Percentiles rank a stretch among this genome's conserved stretches.
Conservation (phyloP, 495 filamentous ascomycete genomes). For the Daldinia caldariorum region DNA sequence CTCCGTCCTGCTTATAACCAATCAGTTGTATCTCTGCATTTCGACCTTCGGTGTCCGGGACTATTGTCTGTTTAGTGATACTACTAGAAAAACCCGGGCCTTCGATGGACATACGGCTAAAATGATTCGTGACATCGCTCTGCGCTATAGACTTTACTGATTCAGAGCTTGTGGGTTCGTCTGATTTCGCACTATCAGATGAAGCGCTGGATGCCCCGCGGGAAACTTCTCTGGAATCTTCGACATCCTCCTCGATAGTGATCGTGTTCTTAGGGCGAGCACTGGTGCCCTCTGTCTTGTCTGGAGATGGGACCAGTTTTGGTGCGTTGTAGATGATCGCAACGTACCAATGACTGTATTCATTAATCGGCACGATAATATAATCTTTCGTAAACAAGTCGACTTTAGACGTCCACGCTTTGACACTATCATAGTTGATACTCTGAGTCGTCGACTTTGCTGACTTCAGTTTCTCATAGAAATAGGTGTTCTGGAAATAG, state of each 20-base stretch:
- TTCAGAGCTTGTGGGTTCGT: conserved; percentile 2
- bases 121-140: conserved; percentile 28
- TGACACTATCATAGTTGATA: conserved; percentile 83
- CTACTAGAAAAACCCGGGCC: conserved; percentile 18
- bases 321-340: conserved; percentile 94
- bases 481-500: conserved; percentile 93
- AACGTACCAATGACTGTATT: conserved; percentile 89
- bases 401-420: conserved; percentile 87
- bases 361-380: conserved; percentile 91
- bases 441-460: conserved; percentile 59
- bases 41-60: conserved; percentile 10
- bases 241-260: conserved; percentile 28
- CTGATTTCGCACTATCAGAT: conserved; percentile 5
- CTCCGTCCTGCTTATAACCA: conserved; percentile 10
- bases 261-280: conserved; percentile 27
- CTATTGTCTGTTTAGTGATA: conserved; percentile 34
- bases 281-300: conserved; percentile 41
- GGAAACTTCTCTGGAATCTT: conserved; percentile 13
- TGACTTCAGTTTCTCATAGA: conserved; percentile 76
- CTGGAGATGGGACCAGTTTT: conserved; percentile 54
- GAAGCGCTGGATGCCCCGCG: conserved; percentile 7
- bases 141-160: conserved; percentile 10
- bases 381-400: conserved; percentile 89
- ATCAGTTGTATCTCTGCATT: conserved; percentile 9
- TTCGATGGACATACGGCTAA: conserved; percentile 45